Evolutionary conservation across 1,284 basidiomycete species (phyloP), one percentile per base, ranked within the genome.

Genomic region (Sporisorium scitamineum): DNA sequence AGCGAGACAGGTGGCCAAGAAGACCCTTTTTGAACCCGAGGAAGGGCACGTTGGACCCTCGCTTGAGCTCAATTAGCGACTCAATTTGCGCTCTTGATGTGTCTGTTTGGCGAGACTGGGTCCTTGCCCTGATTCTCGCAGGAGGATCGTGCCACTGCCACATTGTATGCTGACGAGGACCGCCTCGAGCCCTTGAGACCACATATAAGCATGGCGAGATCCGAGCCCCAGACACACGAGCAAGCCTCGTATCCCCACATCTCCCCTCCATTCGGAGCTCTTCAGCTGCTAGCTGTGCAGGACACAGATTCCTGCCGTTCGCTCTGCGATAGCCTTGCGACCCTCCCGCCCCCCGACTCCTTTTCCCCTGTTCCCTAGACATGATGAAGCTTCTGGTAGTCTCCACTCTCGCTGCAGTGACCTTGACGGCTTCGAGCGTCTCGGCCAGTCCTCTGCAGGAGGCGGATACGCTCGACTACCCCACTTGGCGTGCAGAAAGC

Each of bases 401-500:
- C 16, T 72, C 61, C 18, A 42, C 64, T 16, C 24, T 68, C n/a
- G 32, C 57, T 14, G 34, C 62, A 29, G 64, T 54, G 16, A 54
- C 61, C 7, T 20, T 68, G 14, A 57, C 70, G 31, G 63, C 48
- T 14, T 59, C 54, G 20, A 57, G 45, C 31, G 47, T 63, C 10
- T 59, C 56, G 29, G 70, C 70, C 1, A 53, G 27, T 4, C 61
- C 57, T 37, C 57, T 73, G 8, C 44, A 61, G 6, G 52, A 61
- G 6, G 52, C 29, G 1, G 53, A 45, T 2, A 10, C n/a, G 2
- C 41, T 61, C 34, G 39, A 54, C 52, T 66, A 62, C 31, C 66
- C n/a, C 65, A 2, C 29, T 44, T 5, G 72, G 53, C 32, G 60
- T 75, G 0, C 68, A 59, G 41, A 61, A 52, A 47, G 51, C 73